Conservation (phyloP, 2,329 filamentous ascomycete species). For the Berkeleyomyces basicola region DNA sequence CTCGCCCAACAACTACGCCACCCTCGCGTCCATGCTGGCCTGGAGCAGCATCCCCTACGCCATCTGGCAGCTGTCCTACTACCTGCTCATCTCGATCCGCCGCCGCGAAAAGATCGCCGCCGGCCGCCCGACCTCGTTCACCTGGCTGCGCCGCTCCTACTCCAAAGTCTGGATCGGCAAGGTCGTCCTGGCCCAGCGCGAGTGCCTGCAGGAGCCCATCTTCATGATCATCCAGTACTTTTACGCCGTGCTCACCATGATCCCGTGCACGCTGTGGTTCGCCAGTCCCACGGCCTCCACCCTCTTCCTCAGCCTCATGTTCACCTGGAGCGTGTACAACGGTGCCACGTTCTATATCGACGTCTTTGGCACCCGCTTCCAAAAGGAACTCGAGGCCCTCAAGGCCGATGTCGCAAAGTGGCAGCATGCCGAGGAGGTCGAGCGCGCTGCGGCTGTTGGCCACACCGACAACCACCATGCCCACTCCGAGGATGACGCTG, state of each 20-base stretch:
- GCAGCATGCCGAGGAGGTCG: slow-evolving; percentile 46
- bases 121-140: slow-evolving; percentile 89
- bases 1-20: slow-evolving; percentile 64
- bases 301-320: slow-evolving; percentile 63
- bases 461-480: not conserved
- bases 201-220: slow-evolving; percentile 61
- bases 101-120: slow-evolving; percentile 92
- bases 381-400: slow-evolving; percentile 84
- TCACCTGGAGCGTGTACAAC: slow-evolving; percentile 90
- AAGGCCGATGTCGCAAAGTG: slow-evolving; percentile 79
- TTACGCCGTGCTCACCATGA: slow-evolving; percentile 84
- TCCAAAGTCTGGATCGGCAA: slow-evolving; percentile 78
- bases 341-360: slow-evolving; percentile 97
- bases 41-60: slow-evolving; percentile 92
- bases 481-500: not conserved
- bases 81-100: slow-evolving; percentile 87
- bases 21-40: slow-evolving; percentile 66
- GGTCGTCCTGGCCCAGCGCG: slow-evolving; percentile 63
- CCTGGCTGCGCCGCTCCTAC: slow-evolving; percentile 88
- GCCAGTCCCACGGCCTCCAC: slow-evolving; percentile 68
- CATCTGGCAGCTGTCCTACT: slow-evolving; percentile 83
- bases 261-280: slow-evolving; percentile 92
- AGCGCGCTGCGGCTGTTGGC: slow-evolving; percentile 12
- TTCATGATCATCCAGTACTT: slow-evolving; percentile 95
- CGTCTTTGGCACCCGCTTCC: slow-evolving; percentile 89